phyloP scores from a whole-genome alignment of 176 grass and related monocot species.

The Zoysia pacifica region DNA sequence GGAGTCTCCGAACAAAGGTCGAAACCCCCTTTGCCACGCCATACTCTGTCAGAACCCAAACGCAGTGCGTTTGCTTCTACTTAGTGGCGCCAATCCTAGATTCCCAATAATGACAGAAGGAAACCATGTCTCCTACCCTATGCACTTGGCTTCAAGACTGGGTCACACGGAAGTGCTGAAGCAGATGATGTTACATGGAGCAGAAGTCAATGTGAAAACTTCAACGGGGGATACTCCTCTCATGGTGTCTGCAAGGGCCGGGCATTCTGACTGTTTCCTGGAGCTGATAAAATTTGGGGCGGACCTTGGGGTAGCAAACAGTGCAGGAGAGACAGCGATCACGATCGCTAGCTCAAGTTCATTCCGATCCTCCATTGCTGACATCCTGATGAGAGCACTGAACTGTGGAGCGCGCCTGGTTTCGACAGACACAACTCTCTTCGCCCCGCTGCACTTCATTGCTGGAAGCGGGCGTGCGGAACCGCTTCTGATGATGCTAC shows the following conservation, averaged over 20 bases:
- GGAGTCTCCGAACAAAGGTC: slow-evolving; percentile 53
- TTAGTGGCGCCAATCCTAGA: slow-evolving; percentile 54
- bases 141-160: slow-evolving; percentile 62
- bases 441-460: slow-evolving; percentile 60
- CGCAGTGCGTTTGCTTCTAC: slow-evolving; percentile 52
- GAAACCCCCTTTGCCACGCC: slow-evolving; percentile 67
- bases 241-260: slow-evolving; percentile 54
- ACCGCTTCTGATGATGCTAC: slow-evolving; percentile 61
- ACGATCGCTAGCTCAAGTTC: slow-evolving; percentile 42
- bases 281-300: slow-evolving; percentile 59
- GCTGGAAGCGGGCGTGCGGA: slow-evolving; percentile 44
- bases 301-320: slow-evolving; percentile 52
- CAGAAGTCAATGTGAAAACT: slow-evolving; percentile 46
- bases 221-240: slow-evolving; percentile 61
- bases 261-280: slow-evolving; percentile 52
- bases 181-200: slow-evolving; percentile 41
- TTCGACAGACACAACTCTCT: slow-evolving; percentile 49
- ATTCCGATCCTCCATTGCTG: slow-evolving; percentile 44
- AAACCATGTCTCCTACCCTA: slow-evolving; percentile 42
- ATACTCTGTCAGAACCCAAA: slow-evolving; percentile 66
- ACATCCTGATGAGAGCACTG: slow-evolving; percentile 51
- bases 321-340: slow-evolving; percentile 46
- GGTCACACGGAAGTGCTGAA: slow-evolving; percentile 46
- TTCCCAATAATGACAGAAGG: slow-evolving; percentile 51
- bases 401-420: slow-evolving; percentile 35